Conservation (phyloP, 345 rosid species). For the Populus pruinosa region DNA sequence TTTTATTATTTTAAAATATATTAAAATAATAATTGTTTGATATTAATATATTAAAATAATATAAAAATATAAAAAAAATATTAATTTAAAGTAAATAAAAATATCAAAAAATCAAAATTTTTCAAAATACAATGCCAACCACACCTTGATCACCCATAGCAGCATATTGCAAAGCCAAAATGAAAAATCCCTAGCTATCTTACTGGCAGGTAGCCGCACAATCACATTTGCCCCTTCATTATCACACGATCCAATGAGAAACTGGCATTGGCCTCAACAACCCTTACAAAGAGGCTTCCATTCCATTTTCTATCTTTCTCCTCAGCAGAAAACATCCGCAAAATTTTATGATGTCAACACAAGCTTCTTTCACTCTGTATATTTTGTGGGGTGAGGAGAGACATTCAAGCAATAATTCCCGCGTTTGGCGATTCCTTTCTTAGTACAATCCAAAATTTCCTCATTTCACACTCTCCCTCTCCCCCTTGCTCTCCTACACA, state of each 20-base stretch:
- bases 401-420: slow-evolving; percentile 24
- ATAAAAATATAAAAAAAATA: too few species aligned
- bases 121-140: too few species aligned
- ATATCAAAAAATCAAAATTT: too few species aligned
- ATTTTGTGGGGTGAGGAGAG: neutral
- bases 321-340: too few species aligned
- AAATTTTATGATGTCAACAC: too few species aligned
- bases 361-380: too few species aligned
- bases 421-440: neutral
- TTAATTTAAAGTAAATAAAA: too few species aligned
- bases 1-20: too few species aligned
- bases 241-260: neutral
- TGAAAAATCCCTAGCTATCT: neutral
- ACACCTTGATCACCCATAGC: neutral
- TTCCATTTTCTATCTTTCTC: neutral
- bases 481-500: too few species aligned
- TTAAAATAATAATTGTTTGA: too few species aligned
- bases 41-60: too few species aligned
- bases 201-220: neutral
- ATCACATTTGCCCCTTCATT: neutral
- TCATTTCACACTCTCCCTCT: neutral
- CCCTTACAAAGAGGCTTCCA: neutral
- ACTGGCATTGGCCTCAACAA: neutral
- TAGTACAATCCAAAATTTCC: neutral
- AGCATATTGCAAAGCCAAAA: neutral